Evolutionary conservation across 129 eudicot genomes (phyloP), one percentile per base, ranked within the genome.

Genomic region (Centella asiatica): DNA sequence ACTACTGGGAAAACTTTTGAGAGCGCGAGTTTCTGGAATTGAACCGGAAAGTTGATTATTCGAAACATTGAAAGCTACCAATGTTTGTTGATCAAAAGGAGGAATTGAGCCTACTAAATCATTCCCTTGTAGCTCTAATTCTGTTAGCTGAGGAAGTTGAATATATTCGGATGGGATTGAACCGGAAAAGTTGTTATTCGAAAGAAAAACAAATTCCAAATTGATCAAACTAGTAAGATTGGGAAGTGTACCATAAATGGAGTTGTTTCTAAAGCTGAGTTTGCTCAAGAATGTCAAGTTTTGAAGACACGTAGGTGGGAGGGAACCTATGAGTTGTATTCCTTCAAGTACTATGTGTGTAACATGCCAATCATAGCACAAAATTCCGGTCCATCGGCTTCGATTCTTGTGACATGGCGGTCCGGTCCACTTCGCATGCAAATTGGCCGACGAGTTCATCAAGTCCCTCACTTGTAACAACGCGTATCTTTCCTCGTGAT

Each of bases 341-440:
- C 84, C 81, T 56, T 82, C 90, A 9, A 86, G 74, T n/a, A 76
- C 77, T 13, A 86, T 58, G 15, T 55, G 72, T 0, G 78, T 77
- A 2, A 86, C 74, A n/a, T 86, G 95, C 77, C 87, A 79, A 64
- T 77, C 71, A 18, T 53, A 29, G 44, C 95, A 86, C 8, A 65
- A 49, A 26, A 86, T 72, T 20, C 95, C 95, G 13, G 44, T 47
- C 95, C 95, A 86, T 46, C 73, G 65, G 80, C 87, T 86, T 66
- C 47, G 60, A 58, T 83, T 75, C 59, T 71, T 65, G 62, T 47
- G 37, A 72, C 95, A 87, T 0, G 95, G 90, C 4, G 87, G 90
- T 2, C 88, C 95, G 0, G 95, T 83, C 95, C 95, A 87, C 13
- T 77, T 80, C 19, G 69, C 71, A 27, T 87, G 95, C 66, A 87